Percentiles rank a stretch among this genome's conserved stretches.
Conservation (phyloP, 352 stramenopile genomes). For the Globisporangium barbulae region DNA sequence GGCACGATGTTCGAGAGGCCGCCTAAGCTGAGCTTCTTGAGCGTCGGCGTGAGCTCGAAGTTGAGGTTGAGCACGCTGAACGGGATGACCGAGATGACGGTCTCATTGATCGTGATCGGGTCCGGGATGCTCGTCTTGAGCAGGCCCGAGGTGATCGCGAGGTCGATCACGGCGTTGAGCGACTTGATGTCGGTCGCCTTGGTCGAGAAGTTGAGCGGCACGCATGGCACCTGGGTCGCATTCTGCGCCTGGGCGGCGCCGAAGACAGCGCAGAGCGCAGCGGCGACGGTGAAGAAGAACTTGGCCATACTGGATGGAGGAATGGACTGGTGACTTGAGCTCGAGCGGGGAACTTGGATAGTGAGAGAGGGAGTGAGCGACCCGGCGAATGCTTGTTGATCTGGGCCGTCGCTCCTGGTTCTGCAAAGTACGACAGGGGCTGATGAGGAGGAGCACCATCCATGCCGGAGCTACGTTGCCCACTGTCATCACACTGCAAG, state of each 20-base stretch:
- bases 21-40: slow-evolving; percentile 42
- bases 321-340: slow-evolving; percentile 12
- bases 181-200: slow-evolving; percentile 38
- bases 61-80: slow-evolving; percentile 44
- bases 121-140: slow-evolving; percentile 23
- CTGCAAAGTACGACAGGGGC: too few relatives aligned
- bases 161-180: slow-evolving; percentile 45
- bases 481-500: too few relatives aligned
- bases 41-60: slow-evolving; percentile 47
- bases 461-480: too few relatives aligned
- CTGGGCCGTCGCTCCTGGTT: too few relatives aligned
- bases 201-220: slow-evolving; percentile 38
- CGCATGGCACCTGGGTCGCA: slow-evolving; percentile 26
- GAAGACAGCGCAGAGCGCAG: slow-evolving; percentile 17
- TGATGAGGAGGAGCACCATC: too few relatives aligned
- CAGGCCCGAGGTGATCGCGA: slow-evolving; percentile 25
- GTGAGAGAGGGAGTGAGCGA: not conserved
- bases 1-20: slow-evolving; percentile 41
- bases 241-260: slow-evolving; percentile 11
- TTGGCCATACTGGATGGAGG: slow-evolving; percentile 22
- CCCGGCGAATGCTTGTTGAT: too few relatives aligned
- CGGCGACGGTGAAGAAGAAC: slow-evolving; percentile 30
- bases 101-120: slow-evolving; percentile 25
- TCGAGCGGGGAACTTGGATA: slow-evolving; percentile 25
- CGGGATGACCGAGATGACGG: slow-evolving; percentile 19